Evolutionary conservation across 306 rosid species (phyloP), one percentile per base, ranked within the genome.

Genomic region (Psophocarpus tetragonolobus): DNA sequence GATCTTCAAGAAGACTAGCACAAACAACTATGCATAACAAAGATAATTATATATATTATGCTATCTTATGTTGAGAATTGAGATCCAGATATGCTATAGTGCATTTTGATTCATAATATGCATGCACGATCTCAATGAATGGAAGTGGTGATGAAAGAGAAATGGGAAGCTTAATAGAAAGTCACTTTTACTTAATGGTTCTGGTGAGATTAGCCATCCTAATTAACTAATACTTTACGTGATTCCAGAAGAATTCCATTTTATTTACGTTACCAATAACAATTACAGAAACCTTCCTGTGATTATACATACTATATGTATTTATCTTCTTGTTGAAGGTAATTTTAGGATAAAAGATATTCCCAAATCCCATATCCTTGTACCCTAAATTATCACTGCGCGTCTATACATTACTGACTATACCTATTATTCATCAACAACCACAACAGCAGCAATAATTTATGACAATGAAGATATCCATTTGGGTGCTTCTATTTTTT

Each of bases 21-120:
- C 3, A 15, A 13, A 27, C 53, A 70, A 30, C 18, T 18, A 33
- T 9, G 80, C 48, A 62, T 32, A 62, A 21, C 62, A 20, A 36
- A 12, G 44, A 39, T 74, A 45, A 30, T 47, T 14, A 1, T 74
- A 5, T 42, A 29, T 45, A 48, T 6, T 75, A 6, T 44, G 38
- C 27, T 62, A 15, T 61, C 24, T 17, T 45, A 18, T 27, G 20
- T 41, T 24, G 67, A n/a, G 51, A 24, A 14, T 41, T 24, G 67
- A n/a, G 51, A 24, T 36, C 21, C 33, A 71, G 35, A 15, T 51
- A 24, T 33, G 36, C 51, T 51, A 64, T 47, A 64, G 38, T 17
- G 58, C 81, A 78, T 27, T 38, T 20, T 26, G 50, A 75, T 45
- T 24, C 30, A 26, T 26, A 26, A 17, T 48, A 67, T 67, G 67